Percentiles rank a stretch among this genome's conserved stretches.
Conservation (phyloP, 2,329 filamentous ascomycete genomes). For the Zopfia rhizophila region DNA sequence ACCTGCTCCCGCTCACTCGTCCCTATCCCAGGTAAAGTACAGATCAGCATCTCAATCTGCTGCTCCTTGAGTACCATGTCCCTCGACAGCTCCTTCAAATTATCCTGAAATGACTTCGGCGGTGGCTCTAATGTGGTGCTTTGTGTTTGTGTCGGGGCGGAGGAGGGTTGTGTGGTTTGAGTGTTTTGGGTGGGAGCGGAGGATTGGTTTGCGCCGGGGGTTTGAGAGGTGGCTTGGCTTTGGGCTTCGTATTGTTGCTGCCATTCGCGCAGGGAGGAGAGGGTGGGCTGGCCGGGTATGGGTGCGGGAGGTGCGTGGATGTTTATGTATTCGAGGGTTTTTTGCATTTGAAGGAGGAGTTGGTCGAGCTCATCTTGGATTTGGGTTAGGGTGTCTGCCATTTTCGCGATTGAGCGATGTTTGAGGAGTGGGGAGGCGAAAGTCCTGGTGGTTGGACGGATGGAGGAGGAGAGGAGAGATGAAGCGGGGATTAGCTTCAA, state of each 20-base stretch:
- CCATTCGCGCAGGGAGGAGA: constrained; percentile 43
- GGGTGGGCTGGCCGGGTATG: constrained; percentile 56
- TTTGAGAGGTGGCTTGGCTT: constrained; percentile 27
- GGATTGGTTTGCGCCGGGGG: constrained; percentile 14
- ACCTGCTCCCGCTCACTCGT: constrained; percentile 82
- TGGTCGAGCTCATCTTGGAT: constrained; percentile 83
- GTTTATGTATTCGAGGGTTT: constrained; percentile 57
- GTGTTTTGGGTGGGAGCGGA: constrained; percentile 6
- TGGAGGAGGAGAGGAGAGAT: constrained; percentile 2
- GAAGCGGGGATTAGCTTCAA: constrained; percentile 7
- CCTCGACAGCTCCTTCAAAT: constrained; percentile 76
- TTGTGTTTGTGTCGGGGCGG: constrained; percentile 25
- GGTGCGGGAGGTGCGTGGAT: constrained; percentile 53
- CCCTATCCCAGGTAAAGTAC: constrained; percentile 78
- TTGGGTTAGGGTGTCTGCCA: constrained; percentile 83
- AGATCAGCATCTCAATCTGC: constrained; percentile 82
- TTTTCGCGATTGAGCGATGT: constrained; percentile 46
- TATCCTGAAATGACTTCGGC: constrained; percentile 67
- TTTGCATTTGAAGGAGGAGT: constrained; percentile 61
- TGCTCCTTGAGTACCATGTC: constrained; percentile 84
- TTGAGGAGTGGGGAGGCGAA: neutral
- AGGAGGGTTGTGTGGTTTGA: constrained; percentile 13
- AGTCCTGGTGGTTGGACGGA: constrained; percentile 1
- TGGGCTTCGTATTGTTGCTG: constrained; percentile 37
- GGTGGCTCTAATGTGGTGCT: constrained; percentile 25